These are phyloP conservation scores for Cutaneotrichosporon cutaneum DNA, from an alignment of 1,284 basidiomycete species.

Conservation along the genomic window DNA sequence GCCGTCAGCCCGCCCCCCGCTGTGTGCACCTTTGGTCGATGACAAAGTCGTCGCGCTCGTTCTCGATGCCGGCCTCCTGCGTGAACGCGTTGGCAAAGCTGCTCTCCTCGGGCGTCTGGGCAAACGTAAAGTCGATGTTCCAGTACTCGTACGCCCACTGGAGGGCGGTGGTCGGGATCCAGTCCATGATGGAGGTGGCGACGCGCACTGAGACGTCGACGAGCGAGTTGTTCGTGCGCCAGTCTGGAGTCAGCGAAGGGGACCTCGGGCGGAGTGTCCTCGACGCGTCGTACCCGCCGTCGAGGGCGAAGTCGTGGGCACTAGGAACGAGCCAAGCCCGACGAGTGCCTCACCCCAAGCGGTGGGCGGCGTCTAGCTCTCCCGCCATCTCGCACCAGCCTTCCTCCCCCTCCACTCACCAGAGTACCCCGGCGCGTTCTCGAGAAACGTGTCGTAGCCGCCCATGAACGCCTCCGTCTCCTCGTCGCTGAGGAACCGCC, in stretches of 20 bases:
- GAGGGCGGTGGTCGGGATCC: slow-evolving; percentile 26
- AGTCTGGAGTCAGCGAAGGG: slow-evolving; percentile 17
- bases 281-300: no score
- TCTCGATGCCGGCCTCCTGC: slow-evolving; percentile 26
- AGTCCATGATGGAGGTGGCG: slow-evolving; percentile 30
- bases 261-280: no score
- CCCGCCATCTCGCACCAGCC: no score
- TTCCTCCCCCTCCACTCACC: slow-evolving; percentile 13
- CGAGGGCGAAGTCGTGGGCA: no score
- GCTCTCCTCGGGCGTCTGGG: slow-evolving; percentile 25
- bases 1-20: neutral
- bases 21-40: slow-evolving; percentile 25
- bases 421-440: slow-evolving; percentile 22
- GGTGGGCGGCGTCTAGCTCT: no score
- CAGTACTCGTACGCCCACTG: slow-evolving; percentile 31
- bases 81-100: slow-evolving; percentile 30
- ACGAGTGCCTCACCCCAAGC: no score
- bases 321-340: no score
- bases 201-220: slow-evolving; percentile 28
- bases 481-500: slow-evolving; percentile 16
- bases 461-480: slow-evolving; percentile 18
- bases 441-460: slow-evolving; percentile 22
- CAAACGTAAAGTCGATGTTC: slow-evolving; percentile 31
- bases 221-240: slow-evolving; percentile 26
- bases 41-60: slow-evolving; percentile 27